Percentiles rank a stretch among this genome's conserved stretches.
phyloP scores from a whole-genome alignment of 176 grass and related monocot genomes.

The Juncus effusus region DNA sequence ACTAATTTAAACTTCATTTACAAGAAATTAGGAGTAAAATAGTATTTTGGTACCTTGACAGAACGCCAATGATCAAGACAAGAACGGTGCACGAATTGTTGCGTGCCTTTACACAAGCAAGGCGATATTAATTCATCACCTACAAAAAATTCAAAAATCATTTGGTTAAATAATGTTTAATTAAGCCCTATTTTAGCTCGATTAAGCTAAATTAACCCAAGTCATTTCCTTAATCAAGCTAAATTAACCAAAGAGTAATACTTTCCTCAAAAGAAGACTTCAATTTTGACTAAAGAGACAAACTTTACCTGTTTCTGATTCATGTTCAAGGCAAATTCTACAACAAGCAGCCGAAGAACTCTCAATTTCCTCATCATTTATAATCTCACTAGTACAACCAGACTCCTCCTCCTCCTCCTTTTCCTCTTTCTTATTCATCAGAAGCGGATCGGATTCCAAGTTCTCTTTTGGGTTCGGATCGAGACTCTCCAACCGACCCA shows the following conservation, averaged over 20 bases:
- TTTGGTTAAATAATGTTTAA: not conserved
- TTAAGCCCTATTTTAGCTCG: not conserved
- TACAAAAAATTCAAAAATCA: slow-evolving; percentile 24
- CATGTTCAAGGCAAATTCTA: slow-evolving; percentile 83
- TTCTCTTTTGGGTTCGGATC: slow-evolving; percentile 17
- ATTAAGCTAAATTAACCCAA: not conserved
- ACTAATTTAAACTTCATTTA: not conserved
- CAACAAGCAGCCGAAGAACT: slow-evolving; percentile 64
- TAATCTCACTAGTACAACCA: slow-evolving; percentile 41
- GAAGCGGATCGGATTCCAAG: slow-evolving; percentile 43
- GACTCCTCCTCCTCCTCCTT: slow-evolving; percentile 12
- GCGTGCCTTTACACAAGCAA: slow-evolving; percentile 98
- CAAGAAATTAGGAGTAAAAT: too few relatives aligned
- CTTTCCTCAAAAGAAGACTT: not conserved
- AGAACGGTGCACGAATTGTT: slow-evolving; percentile 94
- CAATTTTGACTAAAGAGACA: slow-evolving; percentile 1
- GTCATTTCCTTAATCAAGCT: not conserved
- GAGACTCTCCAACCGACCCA: slow-evolving; percentile 8
- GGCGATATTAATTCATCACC: slow-evolving; percentile 98
- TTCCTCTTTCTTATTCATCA: slow-evolving; percentile 25
- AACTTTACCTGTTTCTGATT: slow-evolving; percentile 60
- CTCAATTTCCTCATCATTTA: slow-evolving; percentile 62
- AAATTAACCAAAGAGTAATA: not conserved
- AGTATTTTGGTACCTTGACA: slow-evolving; percentile 57
- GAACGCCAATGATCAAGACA: slow-evolving; percentile 99